phyloP scores from a whole-genome alignment of 1,139 yeast species.

The Meyerozyma carpophila region DNA sequence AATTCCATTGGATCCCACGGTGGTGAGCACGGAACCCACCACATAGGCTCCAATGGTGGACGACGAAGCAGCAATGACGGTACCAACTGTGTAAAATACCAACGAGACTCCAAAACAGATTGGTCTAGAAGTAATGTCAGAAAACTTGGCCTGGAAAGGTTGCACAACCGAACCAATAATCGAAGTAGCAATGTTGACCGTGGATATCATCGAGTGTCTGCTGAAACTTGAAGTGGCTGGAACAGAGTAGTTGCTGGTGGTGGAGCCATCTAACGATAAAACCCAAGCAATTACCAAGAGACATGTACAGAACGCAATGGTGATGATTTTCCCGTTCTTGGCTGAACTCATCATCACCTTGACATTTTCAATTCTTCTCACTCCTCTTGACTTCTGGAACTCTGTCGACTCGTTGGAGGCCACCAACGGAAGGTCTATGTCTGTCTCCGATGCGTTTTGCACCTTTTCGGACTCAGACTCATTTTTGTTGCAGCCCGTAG shows the following conservation, averaged over 20 bases:
- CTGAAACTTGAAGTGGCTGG: conserved; percentile 25
- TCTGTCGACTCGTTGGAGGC: not conserved
- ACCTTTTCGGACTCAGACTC: not conserved
- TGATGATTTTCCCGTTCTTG: not conserved
- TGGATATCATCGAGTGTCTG: conserved; percentile 27
- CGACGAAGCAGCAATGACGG: conserved; percentile 21
- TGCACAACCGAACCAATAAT: conserved; percentile 23
- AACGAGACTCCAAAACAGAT: conserved; percentile 16
- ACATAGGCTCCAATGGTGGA: conserved; percentile 23
- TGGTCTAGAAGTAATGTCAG: conserved; percentile 26
- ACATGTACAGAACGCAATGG: conserved; percentile 9
- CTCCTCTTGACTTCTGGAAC: conserved; percentile 7
- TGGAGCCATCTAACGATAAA: conserved; percentile 28
- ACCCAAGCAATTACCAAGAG: conserved; percentile 34
- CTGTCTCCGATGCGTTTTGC: too few species aligned
- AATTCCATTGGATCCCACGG: conserved; percentile 25
- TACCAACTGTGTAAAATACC: conserved; percentile 21
- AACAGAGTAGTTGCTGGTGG: conserved; percentile 24
- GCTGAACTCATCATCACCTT: conserved; percentile 4
- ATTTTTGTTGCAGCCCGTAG: not conserved
- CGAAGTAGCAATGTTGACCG: conserved; percentile 23
- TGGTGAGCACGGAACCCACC: conserved; percentile 21
- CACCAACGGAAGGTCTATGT: not conserved
- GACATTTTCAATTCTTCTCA: conserved; percentile 5
- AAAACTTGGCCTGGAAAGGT: conserved; percentile 24